A percentile compares a stretch with the other conserved stretches of the same genome.
Evolutionary conservation across 1,284 basidiomycete species (phyloP).

Genomic region (Sporisorium scitamineum): DNA sequence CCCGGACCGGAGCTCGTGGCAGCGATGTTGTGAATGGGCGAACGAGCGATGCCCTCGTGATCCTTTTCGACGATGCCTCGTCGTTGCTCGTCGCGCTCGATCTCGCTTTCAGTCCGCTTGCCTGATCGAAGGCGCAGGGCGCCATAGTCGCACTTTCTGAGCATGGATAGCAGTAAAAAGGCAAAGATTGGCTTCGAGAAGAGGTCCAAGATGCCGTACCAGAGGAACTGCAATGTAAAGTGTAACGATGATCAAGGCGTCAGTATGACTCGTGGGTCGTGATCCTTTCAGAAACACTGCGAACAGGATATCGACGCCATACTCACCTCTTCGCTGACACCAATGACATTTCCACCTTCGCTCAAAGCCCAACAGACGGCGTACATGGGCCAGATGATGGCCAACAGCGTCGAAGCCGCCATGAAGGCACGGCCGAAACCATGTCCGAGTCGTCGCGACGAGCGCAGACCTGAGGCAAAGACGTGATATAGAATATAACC

Average conservation of each 20-base stretch:
- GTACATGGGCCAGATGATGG: conserved; percentile 53
- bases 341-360: conserved; percentile 74
- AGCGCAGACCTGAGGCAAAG: conserved; percentile 64
- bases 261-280: background rate
- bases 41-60: conserved; percentile 15
- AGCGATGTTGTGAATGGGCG: conserved; percentile 11
- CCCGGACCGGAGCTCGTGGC: background rate
- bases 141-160: conserved; percentile 46
- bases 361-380: conserved; percentile 72
- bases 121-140: conserved; percentile 43
- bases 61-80: conserved; percentile 12
- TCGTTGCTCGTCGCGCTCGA: conserved; percentile 15
- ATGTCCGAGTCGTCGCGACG: conserved; percentile 69
- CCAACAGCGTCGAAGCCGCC: conserved; percentile 66
- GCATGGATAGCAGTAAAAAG: conserved; percentile 49
- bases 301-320: background rate
- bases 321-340: conserved; percentile 37
- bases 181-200: conserved; percentile 71
- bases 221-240: conserved; percentile 70
- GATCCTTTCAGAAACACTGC: background rate
- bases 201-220: conserved; percentile 75
- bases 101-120: conserved; percentile 32
- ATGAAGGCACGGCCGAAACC: conserved; percentile 71
- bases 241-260: conserved; percentile 64
- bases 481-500: conserved; percentile 68